These are phyloP conservation scores for Blastosporella zonata DNA, from an alignment of 1,284 basidiomycete genomes.

Conservation along the genomic window DNA sequence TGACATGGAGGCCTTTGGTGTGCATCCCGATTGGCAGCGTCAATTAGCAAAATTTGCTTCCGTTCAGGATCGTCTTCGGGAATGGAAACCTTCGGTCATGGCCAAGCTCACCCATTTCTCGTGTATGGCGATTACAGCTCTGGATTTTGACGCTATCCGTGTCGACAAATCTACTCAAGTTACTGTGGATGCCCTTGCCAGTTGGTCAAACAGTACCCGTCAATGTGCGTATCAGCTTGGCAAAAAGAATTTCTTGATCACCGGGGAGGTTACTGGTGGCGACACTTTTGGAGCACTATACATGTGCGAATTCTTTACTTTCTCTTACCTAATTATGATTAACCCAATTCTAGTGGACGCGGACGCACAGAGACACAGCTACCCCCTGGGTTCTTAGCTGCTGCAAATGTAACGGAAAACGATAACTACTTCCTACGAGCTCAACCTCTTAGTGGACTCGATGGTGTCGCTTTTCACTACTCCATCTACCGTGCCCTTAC, in stretches of 20 bases:
- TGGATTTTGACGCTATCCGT: slow-evolving; percentile 90
- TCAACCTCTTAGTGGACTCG: slow-evolving; percentile 58
- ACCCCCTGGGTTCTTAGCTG: slow-evolving; percentile 63
- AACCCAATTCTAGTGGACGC: slow-evolving; percentile 56
- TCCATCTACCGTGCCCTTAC: slow-evolving; percentile 83
- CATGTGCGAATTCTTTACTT: slow-evolving; percentile 46
- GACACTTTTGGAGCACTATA: slow-evolving; percentile 87
- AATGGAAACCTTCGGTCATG: slow-evolving; percentile 80
- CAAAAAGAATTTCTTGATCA: slow-evolving; percentile 86
- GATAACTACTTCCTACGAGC: slow-evolving; percentile 79
- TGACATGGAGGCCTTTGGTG: slow-evolving; percentile 95
- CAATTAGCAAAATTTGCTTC: slow-evolving; percentile 92
- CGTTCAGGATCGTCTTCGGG: slow-evolving; percentile 89
- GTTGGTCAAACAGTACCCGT: slow-evolving; percentile 73
- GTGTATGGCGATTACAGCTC: slow-evolving; percentile 80
- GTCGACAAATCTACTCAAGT: slow-evolving; percentile 93
- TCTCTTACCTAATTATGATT: slow-evolving; percentile 7
- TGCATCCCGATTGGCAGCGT: slow-evolving; percentile 91
- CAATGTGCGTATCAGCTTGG: slow-evolving; percentile 67
- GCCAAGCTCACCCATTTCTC: slow-evolving; percentile 73
- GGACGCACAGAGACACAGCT: slow-evolving; percentile 74
- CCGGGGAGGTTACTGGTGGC: slow-evolving; percentile 93
- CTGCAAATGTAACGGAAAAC: slow-evolving; percentile 59
- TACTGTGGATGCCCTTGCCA: slow-evolving; percentile 74
- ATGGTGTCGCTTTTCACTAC: slow-evolving; percentile 86